Percentiles rank a stretch among this genome's conserved stretches.
These are phyloP conservation scores for Sordariomycetes sp. DNA, from an alignment of 2,329 filamentous ascomycete genomes.

Conservation along the genomic window DNA sequence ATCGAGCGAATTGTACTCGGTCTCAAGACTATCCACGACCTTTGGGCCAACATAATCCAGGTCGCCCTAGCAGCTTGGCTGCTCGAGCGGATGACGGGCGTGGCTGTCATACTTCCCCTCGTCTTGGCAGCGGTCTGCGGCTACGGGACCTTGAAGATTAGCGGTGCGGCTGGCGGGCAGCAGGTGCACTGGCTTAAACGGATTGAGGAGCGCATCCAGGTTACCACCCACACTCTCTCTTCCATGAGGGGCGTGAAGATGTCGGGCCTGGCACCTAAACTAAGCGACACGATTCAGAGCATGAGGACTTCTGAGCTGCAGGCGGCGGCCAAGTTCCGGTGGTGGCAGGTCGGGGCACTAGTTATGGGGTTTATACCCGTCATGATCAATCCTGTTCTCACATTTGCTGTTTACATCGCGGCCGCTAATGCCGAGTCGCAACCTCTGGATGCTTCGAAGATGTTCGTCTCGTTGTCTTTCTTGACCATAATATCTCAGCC, in stretches of 20 bases:
- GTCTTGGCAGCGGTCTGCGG: slow-evolving; percentile 4
- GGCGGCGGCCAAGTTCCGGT: too few species aligned
- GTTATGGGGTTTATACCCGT: too few species aligned
- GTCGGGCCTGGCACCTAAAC: slow-evolving; percentile 2
- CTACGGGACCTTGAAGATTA: too few species aligned
- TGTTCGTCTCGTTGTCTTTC: too few species aligned
- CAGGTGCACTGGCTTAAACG: slow-evolving; percentile 21
- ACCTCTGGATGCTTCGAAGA: too few species aligned
- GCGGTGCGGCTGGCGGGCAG: slow-evolving; percentile 6
- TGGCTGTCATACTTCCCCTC: slow-evolving; percentile 28
- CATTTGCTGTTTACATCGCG: too few species aligned
- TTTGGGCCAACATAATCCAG: slow-evolving; percentile 26
- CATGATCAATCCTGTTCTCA: too few species aligned
- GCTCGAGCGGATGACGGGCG: slow-evolving; percentile 29
- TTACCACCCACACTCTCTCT: slow-evolving; percentile 16
- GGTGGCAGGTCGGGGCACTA: too few species aligned
- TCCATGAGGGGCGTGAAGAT: slow-evolving; percentile 20
- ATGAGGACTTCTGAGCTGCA: slow-evolving; percentile 15
- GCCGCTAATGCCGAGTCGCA: too few species aligned
- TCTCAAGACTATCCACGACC: slow-evolving; percentile 20
- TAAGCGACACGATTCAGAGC: slow-evolving; percentile 14
- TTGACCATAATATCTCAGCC: too few species aligned
- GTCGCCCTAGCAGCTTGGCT: slow-evolving; percentile 30
- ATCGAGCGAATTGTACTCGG: slow-evolving; percentile 25
- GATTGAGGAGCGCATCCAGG: slow-evolving; percentile 19